Evolutionary conservation across 306 rosid species (phyloP), one percentile per base, ranked within the genome.

Genomic region (Fragaria iinumae): DNA sequence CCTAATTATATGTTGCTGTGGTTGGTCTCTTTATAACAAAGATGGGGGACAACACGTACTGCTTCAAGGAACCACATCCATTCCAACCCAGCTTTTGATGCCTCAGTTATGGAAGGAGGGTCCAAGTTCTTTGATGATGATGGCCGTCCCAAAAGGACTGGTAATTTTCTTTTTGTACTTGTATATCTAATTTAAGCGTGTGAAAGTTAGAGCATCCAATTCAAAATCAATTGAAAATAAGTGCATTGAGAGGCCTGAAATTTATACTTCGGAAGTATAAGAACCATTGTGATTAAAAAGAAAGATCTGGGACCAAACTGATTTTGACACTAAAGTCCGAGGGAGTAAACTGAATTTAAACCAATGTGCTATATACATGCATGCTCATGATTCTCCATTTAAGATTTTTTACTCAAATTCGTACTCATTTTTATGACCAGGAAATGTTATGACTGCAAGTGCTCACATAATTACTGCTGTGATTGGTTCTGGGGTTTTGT

Each of bases 391-490:
- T 23, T 23, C 36, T 3, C 4, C 4, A 29, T 23, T 29, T 59
- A 2, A 11, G 65, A 11, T 59, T 25, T 11, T 34, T 6, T 25
- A 16, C 1, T 48, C 9, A 29, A n/a, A 7, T 64, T 43, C n/a
- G 10, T 75, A 48, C 29, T 23, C 65, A 23, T 23, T 59, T 14
- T 43, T 17, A 64, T 47, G 11, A 39, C 17, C 69, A 89, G 97
- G 97, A 59, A 90, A 79, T 16, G 77, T 73, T 73, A 77, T 88
- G 89, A 91, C 95, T 12, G 88, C 91, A 29, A 85, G 90, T 77
- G 87, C 97, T 36, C 97, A 91, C 83, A 86, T 91, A 29, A 87
- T 91, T 73, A 91, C 97, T 0, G 93, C 95, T 13, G 97, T 91
- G 72, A 88, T 91, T 53, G 97, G 97, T 0, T 90, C 97, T 20